Evolutionary conservation across 2,329 filamentous ascomycete species (phyloP), one percentile per base, ranked within the genome.

Genomic region (Diatrype stigma): DNA sequence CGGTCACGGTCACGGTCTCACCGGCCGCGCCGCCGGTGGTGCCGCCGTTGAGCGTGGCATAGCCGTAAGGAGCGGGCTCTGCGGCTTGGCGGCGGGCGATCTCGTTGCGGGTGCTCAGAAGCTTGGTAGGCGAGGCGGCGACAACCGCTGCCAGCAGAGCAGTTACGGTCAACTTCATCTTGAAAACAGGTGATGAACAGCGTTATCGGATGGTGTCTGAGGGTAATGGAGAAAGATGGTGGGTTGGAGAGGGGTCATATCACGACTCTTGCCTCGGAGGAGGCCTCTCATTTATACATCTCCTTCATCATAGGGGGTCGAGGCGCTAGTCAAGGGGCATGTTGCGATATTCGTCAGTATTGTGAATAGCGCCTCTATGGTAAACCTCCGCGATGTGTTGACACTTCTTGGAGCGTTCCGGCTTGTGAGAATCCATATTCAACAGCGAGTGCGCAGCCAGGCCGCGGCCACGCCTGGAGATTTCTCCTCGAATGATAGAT

Each of bases 11-110:
- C 19, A 70, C 73, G 8, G 68, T 69, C 30, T 64, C 61, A 14
- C 73, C 75, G 37, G 67, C 70, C n/a, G 70, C 68, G 51, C 75
- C 75, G 53, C 75, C 75, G 14, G 72, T 76, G 1, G 73, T 75
- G 28, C 70, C 66, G 21, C 62, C 61, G 42, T 44, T 44, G 12
- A 23, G 40, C 7, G 40, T 44, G 21, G 40, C 40, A 12, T 23
- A 44, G 22, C 40, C 40, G 40, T 23, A 23, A 23, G 40, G 40
- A 23, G 40, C 40, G 6, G 40, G 40, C 40, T 44, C 40, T 28
- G 40, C 14, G 21, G 40, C 40, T 26, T 44, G 40, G 22, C 40
- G 40, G 40, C 40, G 40, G 12, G 40, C 22, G 22, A 44, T 7
- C 22, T 28, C 40, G 40, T 44, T 44, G 22, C 40, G 40, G 7